Percentiles rank a stretch among this genome's conserved stretches.
These are phyloP conservation scores for Pyrenochaeta sp. DNA, from an alignment of 2,329 filamentous ascomycete genomes.

Conservation along the genomic window DNA sequence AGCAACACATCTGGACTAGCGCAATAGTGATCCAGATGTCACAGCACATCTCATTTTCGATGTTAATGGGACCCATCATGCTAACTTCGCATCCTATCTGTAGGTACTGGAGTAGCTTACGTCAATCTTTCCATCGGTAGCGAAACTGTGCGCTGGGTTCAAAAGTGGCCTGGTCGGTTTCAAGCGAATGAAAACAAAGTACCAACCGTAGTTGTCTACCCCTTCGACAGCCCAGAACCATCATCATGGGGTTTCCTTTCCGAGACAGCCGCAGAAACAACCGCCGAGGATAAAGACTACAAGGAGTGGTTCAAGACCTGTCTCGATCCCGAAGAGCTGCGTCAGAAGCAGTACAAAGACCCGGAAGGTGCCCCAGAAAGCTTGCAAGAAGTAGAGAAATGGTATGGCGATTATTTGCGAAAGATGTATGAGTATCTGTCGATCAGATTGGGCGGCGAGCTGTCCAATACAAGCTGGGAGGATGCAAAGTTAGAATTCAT, in stretches of 20 bases:
- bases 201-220: slow-evolving; percentile 61
- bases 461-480: slow-evolving; percentile 45
- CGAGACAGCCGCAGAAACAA: slow-evolving; percentile 43
- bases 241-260: slow-evolving; percentile 64
- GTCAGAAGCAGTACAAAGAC: slow-evolving; percentile 52
- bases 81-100: slow-evolving; percentile 2
- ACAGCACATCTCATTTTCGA: slow-evolving; percentile 9
- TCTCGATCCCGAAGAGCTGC: slow-evolving; percentile 57
- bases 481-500: slow-evolving; percentile 60
- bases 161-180: slow-evolving; percentile 63
- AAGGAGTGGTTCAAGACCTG: slow-evolving; percentile 66
- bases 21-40: neutral
- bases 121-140: slow-evolving; percentile 46
- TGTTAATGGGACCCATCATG: neutral
- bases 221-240: slow-evolving; percentile 42
- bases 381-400: slow-evolving; percentile 54
- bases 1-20: slow-evolving; percentile 4
- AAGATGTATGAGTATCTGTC: slow-evolving; percentile 60
- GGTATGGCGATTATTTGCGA: slow-evolving; percentile 59
- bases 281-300: slow-evolving; percentile 54
- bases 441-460: slow-evolving; percentile 45
- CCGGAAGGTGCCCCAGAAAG: slow-evolving; percentile 54
- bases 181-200: slow-evolving; percentile 64
- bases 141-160: slow-evolving; percentile 42
- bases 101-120: slow-evolving; percentile 49